Base-by-base conservation (phyloP, 805 yeast species). In the Wickerhamomyces hampshirensis region DNA sequence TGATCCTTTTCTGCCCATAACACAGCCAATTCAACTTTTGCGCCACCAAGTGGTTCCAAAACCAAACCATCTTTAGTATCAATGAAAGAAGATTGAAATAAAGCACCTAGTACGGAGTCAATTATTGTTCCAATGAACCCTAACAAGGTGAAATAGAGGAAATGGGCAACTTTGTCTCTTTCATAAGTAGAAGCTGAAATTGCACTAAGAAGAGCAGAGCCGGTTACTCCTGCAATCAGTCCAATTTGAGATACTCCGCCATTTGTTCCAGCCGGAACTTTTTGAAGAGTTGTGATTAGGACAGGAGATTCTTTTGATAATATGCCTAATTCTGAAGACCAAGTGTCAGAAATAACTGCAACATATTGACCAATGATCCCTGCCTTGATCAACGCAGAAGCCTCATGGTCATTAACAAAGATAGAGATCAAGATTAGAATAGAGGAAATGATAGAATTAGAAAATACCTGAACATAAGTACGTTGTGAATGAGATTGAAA, bases 251-350 rank as follows among this genome's bases (percentile, higher is more conserved):
- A 53, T 2, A 68, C 60, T 13, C 72, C 74, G 5, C 74, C 74
- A 47, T 68, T 68, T 9, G 73, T 69, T 9, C 74, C 74, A 15
- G 61, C 63, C 3, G 73, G 72, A 32, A 70, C 69, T 10, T 54
- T 51, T 27, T 54, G 42, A 24, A 68, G 51, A 5, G 66, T 61
- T 6, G 71, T 66, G 37, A 68, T 65, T 23, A 68, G 51, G 16
- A 63, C 43, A 4, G 74, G 72, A 3, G 45, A 37, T 13, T 56
- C 33, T 18, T 42, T 50, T 1, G 73, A 63, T 14, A 68, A 46
- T 8, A 69, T 66, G 2, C 74, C 74, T 14, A 68, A 47, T 37
- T 68, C 74, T 2, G 71, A 65, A 4, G 74, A 68, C 68, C 69
- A 68, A 0, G 73, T 66, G 39, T 68, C 73, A 5, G 73, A 64